Conservation (phyloP, 2,329 filamentous ascomycete species). For the Juglanconis juglandina region DNA sequence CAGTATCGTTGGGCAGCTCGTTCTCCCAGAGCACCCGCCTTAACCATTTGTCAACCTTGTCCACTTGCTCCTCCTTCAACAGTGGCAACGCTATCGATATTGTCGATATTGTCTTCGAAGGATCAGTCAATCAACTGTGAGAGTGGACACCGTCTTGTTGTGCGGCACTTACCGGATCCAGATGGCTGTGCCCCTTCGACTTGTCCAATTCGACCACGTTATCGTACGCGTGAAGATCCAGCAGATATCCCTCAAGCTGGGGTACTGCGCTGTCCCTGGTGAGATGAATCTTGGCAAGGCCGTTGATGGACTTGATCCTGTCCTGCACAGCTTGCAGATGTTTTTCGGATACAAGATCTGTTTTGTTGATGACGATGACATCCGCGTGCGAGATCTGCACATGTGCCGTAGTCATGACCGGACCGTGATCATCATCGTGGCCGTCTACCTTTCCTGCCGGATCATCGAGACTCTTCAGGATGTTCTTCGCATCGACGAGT, state of each 20-base stretch:
- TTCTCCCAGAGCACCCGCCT: constrained; percentile 81
- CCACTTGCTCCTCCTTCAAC: constrained; percentile 55
- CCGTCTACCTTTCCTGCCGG: constrained; percentile 52
- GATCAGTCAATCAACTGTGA: background rate
- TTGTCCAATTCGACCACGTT: constrained; percentile 69
- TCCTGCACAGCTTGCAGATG: constrained; percentile 68
- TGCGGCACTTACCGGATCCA: constrained; percentile 69
- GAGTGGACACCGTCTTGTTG: background rate
- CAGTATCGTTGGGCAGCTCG: constrained; percentile 47
- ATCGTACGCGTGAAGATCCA: constrained; percentile 93
- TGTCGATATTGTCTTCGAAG: constrained; percentile 73
- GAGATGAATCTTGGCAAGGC: constrained; percentile 76
- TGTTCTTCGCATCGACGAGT: constrained; percentile 91
- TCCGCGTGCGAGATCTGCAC: constrained; percentile 96
- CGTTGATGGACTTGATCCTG: constrained; percentile 82
- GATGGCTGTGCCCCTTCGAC: constrained; percentile 79
- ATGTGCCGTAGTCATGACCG: constrained; percentile 85
- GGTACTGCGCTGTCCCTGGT: constrained; percentile 80
- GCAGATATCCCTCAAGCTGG: constrained; percentile 75
- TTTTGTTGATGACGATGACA: constrained; percentile 91
- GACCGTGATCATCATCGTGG: constrained; percentile 55
- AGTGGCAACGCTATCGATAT: constrained; percentile 65
- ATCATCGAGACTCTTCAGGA: constrained; percentile 77
- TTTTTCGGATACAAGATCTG: constrained; percentile 70
- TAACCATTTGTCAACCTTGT: constrained; percentile 74